Conservation (phyloP, 2,329 filamentous ascomycete genomes). For the Aspergillus sp. region DNA sequence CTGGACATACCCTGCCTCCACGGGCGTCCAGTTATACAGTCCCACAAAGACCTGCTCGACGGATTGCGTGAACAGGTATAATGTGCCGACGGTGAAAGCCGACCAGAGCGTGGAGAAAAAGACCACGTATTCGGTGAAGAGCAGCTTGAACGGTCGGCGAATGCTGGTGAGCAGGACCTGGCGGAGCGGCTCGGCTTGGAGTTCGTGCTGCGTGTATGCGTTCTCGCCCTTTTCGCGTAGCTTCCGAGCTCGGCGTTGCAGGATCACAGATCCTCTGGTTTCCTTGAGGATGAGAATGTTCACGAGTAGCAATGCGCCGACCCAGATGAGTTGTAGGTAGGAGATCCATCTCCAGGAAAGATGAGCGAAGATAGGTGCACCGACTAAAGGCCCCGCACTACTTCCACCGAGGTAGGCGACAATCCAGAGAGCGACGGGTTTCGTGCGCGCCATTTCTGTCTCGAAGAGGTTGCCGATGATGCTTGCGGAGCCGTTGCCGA, state of each 20-base stretch:
- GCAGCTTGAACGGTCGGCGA: conserved; percentile 39
- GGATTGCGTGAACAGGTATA: conserved; percentile 48
- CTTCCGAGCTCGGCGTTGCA: conserved; percentile 39
- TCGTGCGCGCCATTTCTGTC: conserved; percentile 36
- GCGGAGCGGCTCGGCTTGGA: conserved; percentile 35
- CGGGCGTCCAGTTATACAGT: conserved; percentile 30
- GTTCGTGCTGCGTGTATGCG: conserved; percentile 36
- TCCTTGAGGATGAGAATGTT: conserved; percentile 45
- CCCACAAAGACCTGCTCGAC: conserved; percentile 47
- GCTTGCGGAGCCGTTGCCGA: conserved; percentile 41
- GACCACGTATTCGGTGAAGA: conserved; percentile 48
- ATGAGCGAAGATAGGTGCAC: conserved; percentile 35
- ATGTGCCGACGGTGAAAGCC: conserved; percentile 46
- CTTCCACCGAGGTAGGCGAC: conserved; percentile 45
- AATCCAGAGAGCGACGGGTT: conserved; percentile 46
- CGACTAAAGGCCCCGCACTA: conserved; percentile 49
- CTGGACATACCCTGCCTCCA: conserved; percentile 43
- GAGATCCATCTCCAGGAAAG: conserved; percentile 23
- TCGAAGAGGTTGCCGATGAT: conserved; percentile 36
- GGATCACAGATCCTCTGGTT: conserved; percentile 45
- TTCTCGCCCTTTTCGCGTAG: conserved; percentile 36
- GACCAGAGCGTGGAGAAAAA: conserved; percentile 49
- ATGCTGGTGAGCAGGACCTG: conserved; percentile 39
- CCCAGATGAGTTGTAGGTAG: conserved; percentile 46
- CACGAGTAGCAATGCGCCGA: conserved; percentile 38